phyloP scores from a whole-genome alignment of 768 basidiomycete genomes.

The Mycena indigotica region DNA sequence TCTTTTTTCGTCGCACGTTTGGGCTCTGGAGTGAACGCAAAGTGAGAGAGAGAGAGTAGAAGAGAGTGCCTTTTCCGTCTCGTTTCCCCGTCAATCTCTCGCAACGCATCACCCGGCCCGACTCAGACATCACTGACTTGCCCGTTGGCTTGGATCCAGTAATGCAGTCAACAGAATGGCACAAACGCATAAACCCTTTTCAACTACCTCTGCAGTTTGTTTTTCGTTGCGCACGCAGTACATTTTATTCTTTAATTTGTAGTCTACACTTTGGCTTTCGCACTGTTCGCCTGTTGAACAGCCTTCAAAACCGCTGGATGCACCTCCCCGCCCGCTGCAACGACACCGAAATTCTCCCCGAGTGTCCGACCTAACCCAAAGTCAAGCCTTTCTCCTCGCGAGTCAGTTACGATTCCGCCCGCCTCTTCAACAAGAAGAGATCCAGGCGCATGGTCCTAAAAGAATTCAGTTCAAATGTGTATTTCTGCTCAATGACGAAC shows the following conservation, averaged over 20 bases:
- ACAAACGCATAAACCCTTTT: no score
- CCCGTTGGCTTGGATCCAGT: no score
- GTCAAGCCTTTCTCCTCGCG: slow-evolving; percentile 73
- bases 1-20: no score
- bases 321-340: slow-evolving; percentile 75
- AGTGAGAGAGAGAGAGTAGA: no score
- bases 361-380: slow-evolving; percentile 88
- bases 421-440: slow-evolving; percentile 84
- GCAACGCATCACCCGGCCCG: no score
- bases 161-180: no score
- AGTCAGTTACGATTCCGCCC: slow-evolving; percentile 87
- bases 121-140: no score
- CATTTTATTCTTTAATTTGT: neutral
- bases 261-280: slow-evolving; percentile 33
- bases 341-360: slow-evolving; percentile 83
- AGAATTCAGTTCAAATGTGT: neutral
- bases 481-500: slow-evolving; percentile 38
- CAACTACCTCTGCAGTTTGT: no score
- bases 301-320: slow-evolving; percentile 74
- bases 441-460: slow-evolving; percentile 89
- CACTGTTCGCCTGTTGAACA: slow-evolving; percentile 58
- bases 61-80: no score
- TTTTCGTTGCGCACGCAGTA: no score
- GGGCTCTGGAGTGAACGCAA: no score
- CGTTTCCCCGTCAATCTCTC: no score